Evolutionary conservation across 345 rosid species (phyloP), one percentile per base, ranked within the genome.

Genomic region (Salix arbutifolia): DNA sequence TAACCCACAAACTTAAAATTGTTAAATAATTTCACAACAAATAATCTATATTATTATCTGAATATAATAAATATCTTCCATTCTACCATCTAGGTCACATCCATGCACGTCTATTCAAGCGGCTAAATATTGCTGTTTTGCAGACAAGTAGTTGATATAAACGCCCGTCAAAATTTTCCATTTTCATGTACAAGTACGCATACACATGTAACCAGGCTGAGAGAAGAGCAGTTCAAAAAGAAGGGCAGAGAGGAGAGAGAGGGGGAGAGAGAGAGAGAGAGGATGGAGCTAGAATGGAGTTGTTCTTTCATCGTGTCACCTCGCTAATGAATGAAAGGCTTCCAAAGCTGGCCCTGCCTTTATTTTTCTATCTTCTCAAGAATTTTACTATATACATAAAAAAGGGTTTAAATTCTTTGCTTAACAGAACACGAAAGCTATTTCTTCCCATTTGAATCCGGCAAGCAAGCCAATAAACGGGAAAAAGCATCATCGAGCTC

Each of bases 401-500:
- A 58, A 58, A 58, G 68, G 21, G 3, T 65, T 65, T 13, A 65
- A 16, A 28, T 30, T 28, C 75, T 77, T 77, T 81, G 67, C 46
- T 70, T 23, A 77, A 35, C 44, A 71, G 65, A 23, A 38, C 81
- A 74, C 73, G 77, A 73, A 77, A 77, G 72, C 78, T 61, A 50
- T 68, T 67, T 72, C 77, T 64, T 69, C 78, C 77, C 75, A 62
- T 50, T 74, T 65, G 33, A 71, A 71, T 75, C 80, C 67, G 72
- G 81, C 78, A 81, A 70, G 38, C 18, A 30, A 73, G 42, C 84
- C 31, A 80, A 65, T 69, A 73, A 81, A 62, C 71, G 60, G 81
- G 81, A 38, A 76, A 76, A 81, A 74, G 84, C 53, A 14, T 72
- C 75, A 62, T 74, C 84, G 78, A 76, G 78, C 69, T 72, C 79